Percentiles rank a stretch among this genome's conserved stretches.
Evolutionary conservation across 2,329 filamentous ascomycete genomes (phyloP).

Genomic region (Penicillium frequentans): DNA sequence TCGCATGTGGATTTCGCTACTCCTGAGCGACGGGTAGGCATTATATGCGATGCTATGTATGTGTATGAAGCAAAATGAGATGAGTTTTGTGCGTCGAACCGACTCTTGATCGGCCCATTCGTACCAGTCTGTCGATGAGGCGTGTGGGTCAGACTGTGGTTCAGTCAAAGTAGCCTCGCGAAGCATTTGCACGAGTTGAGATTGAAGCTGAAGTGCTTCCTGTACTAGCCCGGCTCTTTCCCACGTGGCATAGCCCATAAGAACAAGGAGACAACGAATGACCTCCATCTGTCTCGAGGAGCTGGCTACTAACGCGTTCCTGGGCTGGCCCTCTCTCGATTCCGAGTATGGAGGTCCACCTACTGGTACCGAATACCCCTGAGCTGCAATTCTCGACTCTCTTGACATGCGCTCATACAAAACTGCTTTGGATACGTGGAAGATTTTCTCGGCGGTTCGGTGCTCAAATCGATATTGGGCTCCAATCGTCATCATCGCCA

Average conservation of each 20-base stretch:
- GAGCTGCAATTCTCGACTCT: constrained; percentile 18
- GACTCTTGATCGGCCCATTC: constrained; percentile 40
- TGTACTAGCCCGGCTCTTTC: constrained; percentile 32
- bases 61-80: constrained; percentile 41
- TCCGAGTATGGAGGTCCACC: constrained; percentile 13
- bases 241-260: constrained; percentile 37
- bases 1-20: constrained; percentile 37
- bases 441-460: constrained; percentile 29
- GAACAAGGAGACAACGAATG: constrained; percentile 29
- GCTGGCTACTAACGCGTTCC: constrained; percentile 10
- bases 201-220: constrained; percentile 33
- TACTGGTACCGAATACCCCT: constrained; percentile 21
- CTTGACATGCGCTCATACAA: constrained; percentile 58
- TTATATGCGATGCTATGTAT: constrained; percentile 42
- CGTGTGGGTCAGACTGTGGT: constrained; percentile 21
- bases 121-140: constrained; percentile 31
- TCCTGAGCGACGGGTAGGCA: constrained; percentile 38
- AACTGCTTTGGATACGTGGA: constrained; percentile 63
- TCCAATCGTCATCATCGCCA: constrained; percentile 66
- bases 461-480: constrained; percentile 52
- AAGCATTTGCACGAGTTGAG: constrained; percentile 30
- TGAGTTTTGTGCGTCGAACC: constrained; percentile 36
- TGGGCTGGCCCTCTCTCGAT: constrained; percentile 6
- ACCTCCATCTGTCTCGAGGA: constrained; percentile 29
- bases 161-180: constrained; percentile 32